Evolutionary conservation across 352 stramenopile genomes (phyloP), one percentile per base, ranked within the genome.

Genomic region (Pythium rhizo-oryzae): DNA sequence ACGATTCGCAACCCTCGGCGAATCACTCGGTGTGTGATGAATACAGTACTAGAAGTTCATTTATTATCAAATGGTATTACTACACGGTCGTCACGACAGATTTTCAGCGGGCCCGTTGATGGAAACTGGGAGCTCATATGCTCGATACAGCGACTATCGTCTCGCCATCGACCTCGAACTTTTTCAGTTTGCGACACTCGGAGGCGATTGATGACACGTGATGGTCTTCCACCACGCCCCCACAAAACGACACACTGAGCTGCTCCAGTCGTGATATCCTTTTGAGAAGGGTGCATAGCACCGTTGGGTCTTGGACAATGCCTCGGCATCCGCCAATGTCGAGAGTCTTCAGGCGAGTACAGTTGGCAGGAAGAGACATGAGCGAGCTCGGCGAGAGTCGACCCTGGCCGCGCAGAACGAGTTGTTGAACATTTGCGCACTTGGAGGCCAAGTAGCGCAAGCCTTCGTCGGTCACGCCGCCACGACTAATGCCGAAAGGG

Each of bases 231-330:
- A 75, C 77, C 24, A 86, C 25, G 0, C 72, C 79, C 15, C 78
- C 72, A 13, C 71, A 82, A 53, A 92, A 92, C 12, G 81, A 81
- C 18, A 92, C 74, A 44, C 72, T 88, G 18, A 92, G 74, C 30
- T 87, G 71, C 55, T 87, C 69, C 47, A 88, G 70, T 7, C 72
- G 39, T 3, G 71, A 33, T 74, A 91, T 84, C 25, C 65, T 65
- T 55, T 80, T 81, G 18, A 90, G 59, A 65, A 82, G 58, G 0
- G 69, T 69, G 59, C 71, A 76, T 30, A 90, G 66, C 12, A 65
- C 73, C 25, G 80, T 67, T 12, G 81, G 80, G 62, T 92, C 70
- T 52, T 79, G 76, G 4, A 88, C 80, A 47, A 90, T 88, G n/a
- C 79, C 70, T 19, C 70, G 71, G 53, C 81, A 92, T 6, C 81